Evolutionary conservation across 352 stramenopile species (phyloP), one percentile per base, ranked within the genome.

Genomic region (Phytophthora europaea): DNA sequence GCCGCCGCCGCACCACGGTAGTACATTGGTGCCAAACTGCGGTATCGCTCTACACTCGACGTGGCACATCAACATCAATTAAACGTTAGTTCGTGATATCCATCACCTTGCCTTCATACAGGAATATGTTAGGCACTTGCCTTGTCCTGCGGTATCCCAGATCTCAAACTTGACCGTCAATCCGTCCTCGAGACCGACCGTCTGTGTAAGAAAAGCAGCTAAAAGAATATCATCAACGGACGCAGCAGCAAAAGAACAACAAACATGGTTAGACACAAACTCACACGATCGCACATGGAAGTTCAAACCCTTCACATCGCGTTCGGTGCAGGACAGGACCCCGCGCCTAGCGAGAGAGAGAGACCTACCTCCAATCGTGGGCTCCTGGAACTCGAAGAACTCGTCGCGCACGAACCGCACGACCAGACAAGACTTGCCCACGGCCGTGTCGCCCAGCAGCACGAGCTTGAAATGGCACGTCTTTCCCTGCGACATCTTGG

Each of bases 151-250:
- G 15, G 97, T 99, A 92, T 99, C 98, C 98, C 98, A 99, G 72
- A 99, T 99, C 88, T 99, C 98, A 81, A 99, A 99, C 86, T 99
- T 99, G 61, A 99, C 98, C 7, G 98, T 99, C 64, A 95, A 69
- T 12, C 97, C 94, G 72, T 99, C 97, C 76, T 99, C 97, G 13
- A 99, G 79, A 70, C 95, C 92, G 36, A 99, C 97, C 6, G 98
- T 99, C 81, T 99, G 98, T 64, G 98, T 99, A 65, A 99, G 84
- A 79, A 99, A 99, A 43, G 98, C 98, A 72, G 90, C 90, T 95
- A 70, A 45, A 45, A 45, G 38, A 45, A 45, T n/a, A 62, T 28
- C 22, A 62, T 59, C 45, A 66, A 61, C 31, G 56, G 26, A 43
- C 15, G 20, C 33, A 60, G 38, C 18, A 33, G 12, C n/a, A 36